These are phyloP conservation scores for Ophiorrhiza pumila DNA, from an alignment of 257 asterid species.

Conservation along the genomic window DNA sequence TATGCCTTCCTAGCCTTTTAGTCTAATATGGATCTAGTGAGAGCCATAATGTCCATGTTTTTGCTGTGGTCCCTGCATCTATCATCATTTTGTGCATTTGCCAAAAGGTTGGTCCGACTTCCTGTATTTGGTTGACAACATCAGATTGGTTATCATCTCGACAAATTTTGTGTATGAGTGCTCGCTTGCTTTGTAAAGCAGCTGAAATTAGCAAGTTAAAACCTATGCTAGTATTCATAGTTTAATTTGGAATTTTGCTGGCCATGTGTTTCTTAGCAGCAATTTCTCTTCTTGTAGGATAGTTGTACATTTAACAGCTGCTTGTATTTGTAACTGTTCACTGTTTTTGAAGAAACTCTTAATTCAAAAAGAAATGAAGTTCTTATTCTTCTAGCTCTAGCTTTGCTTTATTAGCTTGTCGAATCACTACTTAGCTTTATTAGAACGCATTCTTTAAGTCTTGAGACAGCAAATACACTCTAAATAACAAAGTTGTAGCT, in stretches of 20 bases:
- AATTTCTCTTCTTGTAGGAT: neutral
- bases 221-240: neutral
- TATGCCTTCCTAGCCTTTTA: neutral
- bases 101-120: neutral
- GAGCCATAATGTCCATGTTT: neutral
- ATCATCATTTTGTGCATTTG: neutral
- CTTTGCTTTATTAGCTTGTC: neutral
- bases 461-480: neutral
- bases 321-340: neutral
- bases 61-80: neutral
- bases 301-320: neutral
- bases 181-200: neutral
- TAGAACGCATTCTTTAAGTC: neutral
- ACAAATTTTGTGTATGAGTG: slow-evolving; percentile 5
- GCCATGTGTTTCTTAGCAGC: neutral
- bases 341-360: neutral
- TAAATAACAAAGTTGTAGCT: neutral
- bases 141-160: neutral
- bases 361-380: neutral
- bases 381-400: slow-evolving; percentile 1
- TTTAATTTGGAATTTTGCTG: neutral
- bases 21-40: neutral
- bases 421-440: neutral
- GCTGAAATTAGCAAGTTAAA: neutral
- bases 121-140: neutral